phyloP scores from a whole-genome alignment of 2,329 filamentous ascomycete species.

The Tolypocladium tundrense region DNA sequence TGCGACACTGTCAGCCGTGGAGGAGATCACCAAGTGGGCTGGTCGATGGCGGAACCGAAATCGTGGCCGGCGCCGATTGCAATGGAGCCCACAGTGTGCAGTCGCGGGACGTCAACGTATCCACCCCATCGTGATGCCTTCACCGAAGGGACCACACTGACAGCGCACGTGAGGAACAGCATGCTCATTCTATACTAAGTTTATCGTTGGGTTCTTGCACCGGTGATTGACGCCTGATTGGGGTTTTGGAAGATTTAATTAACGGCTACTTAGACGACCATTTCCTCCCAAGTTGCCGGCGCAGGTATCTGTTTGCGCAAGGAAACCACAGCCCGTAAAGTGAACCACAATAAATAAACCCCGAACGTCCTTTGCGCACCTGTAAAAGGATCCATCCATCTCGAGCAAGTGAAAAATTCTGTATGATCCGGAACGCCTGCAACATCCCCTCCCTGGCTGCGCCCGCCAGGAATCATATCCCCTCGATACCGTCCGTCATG shows the following conservation, averaged over 20 bases:
- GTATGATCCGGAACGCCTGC: slow-evolving; percentile 3
- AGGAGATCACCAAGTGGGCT: background rate
- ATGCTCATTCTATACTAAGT: background rate
- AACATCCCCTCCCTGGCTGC: background rate
- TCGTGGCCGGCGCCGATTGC: background rate
- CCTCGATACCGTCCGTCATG: slow-evolving; percentile 1
- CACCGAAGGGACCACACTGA: background rate
- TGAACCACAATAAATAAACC: background rate
- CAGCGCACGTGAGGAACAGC: background rate
- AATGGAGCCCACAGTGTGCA: background rate
- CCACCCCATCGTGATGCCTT: background rate
- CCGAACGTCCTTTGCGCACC: background rate
- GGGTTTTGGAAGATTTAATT: background rate
- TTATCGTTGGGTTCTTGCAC: background rate
- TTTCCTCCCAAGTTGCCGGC: background rate
- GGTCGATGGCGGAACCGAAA: background rate
- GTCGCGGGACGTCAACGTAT: background rate
- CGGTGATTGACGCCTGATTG: background rate
- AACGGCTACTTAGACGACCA: background rate
- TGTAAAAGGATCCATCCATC: background rate
- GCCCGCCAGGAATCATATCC: background rate
- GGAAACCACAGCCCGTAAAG: background rate
- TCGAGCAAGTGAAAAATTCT: slow-evolving; percentile 1
- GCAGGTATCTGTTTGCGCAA: background rate
- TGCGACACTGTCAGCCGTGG: background rate